Base-by-base conservation (phyloP, 2,329 filamentous ascomycete genomes). In the Metarhizium album region DNA sequence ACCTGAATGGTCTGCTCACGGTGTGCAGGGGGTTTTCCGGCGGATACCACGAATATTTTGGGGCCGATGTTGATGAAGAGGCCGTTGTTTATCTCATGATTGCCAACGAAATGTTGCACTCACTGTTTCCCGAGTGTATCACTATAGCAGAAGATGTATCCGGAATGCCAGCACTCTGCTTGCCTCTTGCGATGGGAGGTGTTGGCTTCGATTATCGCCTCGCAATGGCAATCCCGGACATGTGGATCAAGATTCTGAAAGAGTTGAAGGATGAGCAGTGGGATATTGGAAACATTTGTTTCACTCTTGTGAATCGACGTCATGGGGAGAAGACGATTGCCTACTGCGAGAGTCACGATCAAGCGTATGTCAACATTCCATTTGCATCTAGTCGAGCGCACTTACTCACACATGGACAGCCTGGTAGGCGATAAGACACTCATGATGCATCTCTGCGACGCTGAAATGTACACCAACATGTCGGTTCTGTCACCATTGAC, bases 191-290 rank as follows among this genome's bases (percentile, higher is more conserved):
- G 1, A 74, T 96, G 2, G 93, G 93, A 18, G 93, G 93, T 55
- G 82, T 97, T 58, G 93, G 93, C 24, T 98, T 98, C 65, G 93
- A 98, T 70, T 98, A 98, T 69, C 83, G 93, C 58, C 80, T 98
- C 31, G 90, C 90, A 50, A 98, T 98, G 93, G 93, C 93, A 4
- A 83, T 98, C 55, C 93, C 93, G 3, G 93, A 98, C 67, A 87
- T 98, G 82, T 98, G 94, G 82, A 98, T 98, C 76, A 98, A 98
- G 72, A 88, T 94, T 64, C 70, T 97, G 54, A 98, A 98, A 69
- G 93, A 98, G 70, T 83, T 89, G 66, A 78, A 86, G 62, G 93
- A 98, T 61, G 79, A 89, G 55, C 80, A 95, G 9, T 98, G 93
- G 93, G 87, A 97, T 61, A 86, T 98, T 68, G 82, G 80, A 52